phyloP scores from a whole-genome alignment of 352 stramenopile species.

The Globisporangium splendens region DNA sequence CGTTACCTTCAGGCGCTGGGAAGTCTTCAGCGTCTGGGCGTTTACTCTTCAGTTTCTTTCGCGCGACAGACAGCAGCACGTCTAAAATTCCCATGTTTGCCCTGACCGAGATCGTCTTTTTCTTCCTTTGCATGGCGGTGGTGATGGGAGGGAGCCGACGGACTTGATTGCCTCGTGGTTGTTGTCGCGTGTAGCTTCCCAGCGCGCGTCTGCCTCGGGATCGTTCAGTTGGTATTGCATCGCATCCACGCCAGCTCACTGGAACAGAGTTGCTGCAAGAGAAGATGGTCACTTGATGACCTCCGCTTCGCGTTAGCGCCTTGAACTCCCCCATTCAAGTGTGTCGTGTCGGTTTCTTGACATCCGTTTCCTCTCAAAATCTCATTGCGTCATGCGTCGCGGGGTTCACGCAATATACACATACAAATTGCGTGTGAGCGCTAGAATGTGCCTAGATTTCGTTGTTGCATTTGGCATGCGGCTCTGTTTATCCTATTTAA shows the following conservation, averaged over 20 bases:
- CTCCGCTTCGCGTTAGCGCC: no score
- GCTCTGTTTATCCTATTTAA: no score
- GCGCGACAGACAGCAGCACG: constrained; percentile 45
- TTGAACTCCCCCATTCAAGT: no score
- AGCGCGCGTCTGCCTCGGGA: constrained; percentile 6
- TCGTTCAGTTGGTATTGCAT: constrained; percentile 5
- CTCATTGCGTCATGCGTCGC: neutral
- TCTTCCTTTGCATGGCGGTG: neutral
- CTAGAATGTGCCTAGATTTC: constrained; percentile 4
- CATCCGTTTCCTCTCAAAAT: neutral
- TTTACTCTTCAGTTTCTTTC: constrained; percentile 58
- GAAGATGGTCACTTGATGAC: neutral
- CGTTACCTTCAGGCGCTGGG: constrained; percentile 1
- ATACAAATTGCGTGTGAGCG: neutral
- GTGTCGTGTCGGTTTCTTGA: no score
- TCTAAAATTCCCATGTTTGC: constrained; percentile 59
- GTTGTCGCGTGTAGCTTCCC: constrained; percentile 4
- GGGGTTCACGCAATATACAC: neutral
- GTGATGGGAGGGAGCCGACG: constrained; percentile 8
- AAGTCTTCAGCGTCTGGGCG: constrained; percentile 17
- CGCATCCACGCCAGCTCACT: neutral
- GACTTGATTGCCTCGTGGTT: neutral
- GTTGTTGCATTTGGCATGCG: constrained; percentile 3
- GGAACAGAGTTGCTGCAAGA: neutral
- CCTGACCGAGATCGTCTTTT: constrained; percentile 9